A percentile compares a stretch with the other conserved stretches of the same genome.
Evolutionary conservation across 345 rosid species (phyloP).

Genomic region (Ceriops tagal): DNA sequence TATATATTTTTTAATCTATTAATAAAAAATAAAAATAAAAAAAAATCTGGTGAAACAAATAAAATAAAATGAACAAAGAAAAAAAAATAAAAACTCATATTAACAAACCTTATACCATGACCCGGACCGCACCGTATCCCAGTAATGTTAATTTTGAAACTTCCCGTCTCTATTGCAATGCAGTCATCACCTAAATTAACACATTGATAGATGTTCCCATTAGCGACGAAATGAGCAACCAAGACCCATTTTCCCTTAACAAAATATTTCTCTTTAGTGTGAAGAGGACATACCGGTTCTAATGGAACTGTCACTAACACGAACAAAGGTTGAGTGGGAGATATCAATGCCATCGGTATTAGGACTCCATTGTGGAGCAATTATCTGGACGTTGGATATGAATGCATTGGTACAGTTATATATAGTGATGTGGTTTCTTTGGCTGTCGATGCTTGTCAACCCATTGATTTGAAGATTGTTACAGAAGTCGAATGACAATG

Average conservation of each 20-base stretch:
- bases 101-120: conserved; percentile 36
- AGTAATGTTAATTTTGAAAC: conserved; percentile 15
- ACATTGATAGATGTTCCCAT: no score
- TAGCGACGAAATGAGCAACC: no score
- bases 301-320: conserved; percentile 20
- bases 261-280: no score
- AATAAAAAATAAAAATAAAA: no score
- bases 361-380: conserved; percentile 39
- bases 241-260: no score
- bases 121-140: conserved; percentile 32
- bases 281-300: conserved; percentile 30
- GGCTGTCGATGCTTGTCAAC: conserved; percentile 30
- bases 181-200: conserved; percentile 36
- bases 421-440: conserved; percentile 24
- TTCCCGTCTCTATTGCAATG: conserved; percentile 18
- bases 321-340: conserved; percentile 12
- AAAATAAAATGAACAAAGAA: no score
- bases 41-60: no score
- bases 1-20: no score
- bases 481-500: no score
- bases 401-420: conserved; percentile 8
- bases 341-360: conserved; percentile 57
- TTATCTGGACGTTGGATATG: conserved; percentile 28
- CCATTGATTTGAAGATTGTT: conserved; percentile 23
- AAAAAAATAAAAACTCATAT: no score